Evolutionary conservation across 805 yeast species (phyloP).

Genomic region (Candida taoyuanica): DNA sequence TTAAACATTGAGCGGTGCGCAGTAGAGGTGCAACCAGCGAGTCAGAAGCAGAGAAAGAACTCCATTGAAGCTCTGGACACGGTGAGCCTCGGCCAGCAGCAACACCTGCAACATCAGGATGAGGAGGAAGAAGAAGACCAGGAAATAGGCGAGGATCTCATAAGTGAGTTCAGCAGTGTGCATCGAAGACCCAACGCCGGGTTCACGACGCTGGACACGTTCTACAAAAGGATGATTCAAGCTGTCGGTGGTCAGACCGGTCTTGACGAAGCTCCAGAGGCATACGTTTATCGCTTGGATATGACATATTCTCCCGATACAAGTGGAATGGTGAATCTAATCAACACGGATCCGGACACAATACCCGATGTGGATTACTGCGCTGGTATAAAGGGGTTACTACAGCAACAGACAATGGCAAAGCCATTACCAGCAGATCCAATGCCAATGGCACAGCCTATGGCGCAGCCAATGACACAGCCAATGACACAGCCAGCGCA

Average conservation of each 20-base stretch:
- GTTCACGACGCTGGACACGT: not conserved
- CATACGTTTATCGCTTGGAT: slow-evolving; percentile 10
- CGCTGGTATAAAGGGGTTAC: slow-evolving; percentile 1
- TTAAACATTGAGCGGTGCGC: slow-evolving; percentile 35
- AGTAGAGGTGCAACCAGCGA: slow-evolving; percentile 23
- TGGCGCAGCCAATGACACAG: too few species aligned
- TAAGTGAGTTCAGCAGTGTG: not conserved
- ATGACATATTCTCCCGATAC: not conserved
- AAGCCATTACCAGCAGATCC: too few species aligned
- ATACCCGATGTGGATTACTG: slow-evolving; percentile 17
- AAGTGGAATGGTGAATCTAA: slow-evolving; percentile 3
- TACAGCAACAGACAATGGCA: not conserved
- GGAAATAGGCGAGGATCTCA: not conserved
- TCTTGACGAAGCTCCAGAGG: slow-evolving; percentile 5
- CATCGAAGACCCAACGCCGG: slow-evolving; percentile 1
- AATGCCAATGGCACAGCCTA: too few species aligned
- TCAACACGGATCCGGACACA: slow-evolving; percentile 29
- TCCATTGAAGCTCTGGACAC: slow-evolving; percentile 18
- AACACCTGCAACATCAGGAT: too few species aligned
- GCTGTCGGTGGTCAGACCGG: not conserved
- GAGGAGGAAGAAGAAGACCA: not conserved
- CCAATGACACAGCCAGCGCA: not conserved
- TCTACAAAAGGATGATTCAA: slow-evolving; percentile 1
- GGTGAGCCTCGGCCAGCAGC: too few species aligned
- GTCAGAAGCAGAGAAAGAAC: slow-evolving; percentile 15